A percentile compares a stretch with the other conserved stretches of the same genome.
These are phyloP conservation scores for Clohesyomyces aquaticus DNA, from an alignment of 495 filamentous ascomycete genomes.

Conservation along the genomic window DNA sequence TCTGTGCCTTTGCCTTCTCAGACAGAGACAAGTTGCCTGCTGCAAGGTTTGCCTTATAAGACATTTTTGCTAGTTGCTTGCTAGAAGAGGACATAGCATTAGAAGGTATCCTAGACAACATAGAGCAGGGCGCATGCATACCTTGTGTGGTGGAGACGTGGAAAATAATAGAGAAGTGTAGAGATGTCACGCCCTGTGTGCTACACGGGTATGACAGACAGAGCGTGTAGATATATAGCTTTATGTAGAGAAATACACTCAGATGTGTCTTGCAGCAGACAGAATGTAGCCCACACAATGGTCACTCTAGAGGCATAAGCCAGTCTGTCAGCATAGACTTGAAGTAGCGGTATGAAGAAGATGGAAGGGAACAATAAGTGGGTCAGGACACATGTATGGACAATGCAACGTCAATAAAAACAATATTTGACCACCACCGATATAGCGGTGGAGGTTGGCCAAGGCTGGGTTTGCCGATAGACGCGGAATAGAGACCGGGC, in stretches of 20 bases:
- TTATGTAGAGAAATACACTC: background rate
- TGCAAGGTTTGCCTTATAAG: slow-evolving; percentile 26
- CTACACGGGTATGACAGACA: background rate
- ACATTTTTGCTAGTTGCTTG: background rate
- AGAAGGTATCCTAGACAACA: background rate
- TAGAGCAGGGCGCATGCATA: background rate
- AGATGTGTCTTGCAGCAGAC: background rate
- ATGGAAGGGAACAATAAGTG: background rate
- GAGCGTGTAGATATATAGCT: background rate
- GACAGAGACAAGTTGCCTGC: background rate
- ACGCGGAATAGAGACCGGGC: background rate
- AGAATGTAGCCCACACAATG: slow-evolving; percentile 2
- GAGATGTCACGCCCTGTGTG: background rate
- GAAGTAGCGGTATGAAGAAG: background rate
- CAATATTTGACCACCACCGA: no score
- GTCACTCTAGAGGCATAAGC: slow-evolving; percentile 2
- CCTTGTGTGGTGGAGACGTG: background rate
- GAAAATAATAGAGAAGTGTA: background rate
- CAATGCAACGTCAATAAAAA: no score
- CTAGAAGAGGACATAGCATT: background rate
- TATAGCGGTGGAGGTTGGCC: no score
- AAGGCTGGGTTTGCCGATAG: background rate
- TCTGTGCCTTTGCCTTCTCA: slow-evolving; percentile 28
- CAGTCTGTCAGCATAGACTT: slow-evolving; percentile 19
- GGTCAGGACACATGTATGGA: no score